A percentile compares a stretch with the other conserved stretches of the same genome.
Evolutionary conservation across 2,329 filamentous ascomycete genomes (phyloP).

Genomic region (Fusarium guadeloupense): DNA sequence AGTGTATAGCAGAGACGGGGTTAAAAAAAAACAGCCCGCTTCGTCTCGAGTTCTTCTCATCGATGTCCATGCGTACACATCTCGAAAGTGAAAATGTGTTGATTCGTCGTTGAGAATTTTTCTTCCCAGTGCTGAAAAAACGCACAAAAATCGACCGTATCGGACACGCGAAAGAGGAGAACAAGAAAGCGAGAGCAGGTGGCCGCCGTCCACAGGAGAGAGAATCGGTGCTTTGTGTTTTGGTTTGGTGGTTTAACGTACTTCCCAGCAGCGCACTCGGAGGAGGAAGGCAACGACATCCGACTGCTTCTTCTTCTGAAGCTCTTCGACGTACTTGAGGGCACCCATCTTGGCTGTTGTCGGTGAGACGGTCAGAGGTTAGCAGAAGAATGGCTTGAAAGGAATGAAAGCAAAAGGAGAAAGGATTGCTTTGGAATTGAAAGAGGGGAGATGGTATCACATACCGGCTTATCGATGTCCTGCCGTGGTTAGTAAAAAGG

Average conservation of each 20-base stretch:
- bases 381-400: slow-evolving; percentile 33
- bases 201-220: slow-evolving; percentile 50
- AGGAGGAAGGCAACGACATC: slow-evolving; percentile 99
- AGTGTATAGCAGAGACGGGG: slow-evolving; percentile 82
- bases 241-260: slow-evolving; percentile 63
- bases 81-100: neutral
- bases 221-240: slow-evolving; percentile 46
- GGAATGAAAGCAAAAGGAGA: neutral
- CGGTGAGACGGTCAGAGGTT: slow-evolving; percentile 32
- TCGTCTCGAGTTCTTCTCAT: slow-evolving; percentile 12
- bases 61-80: slow-evolving; percentile 3
- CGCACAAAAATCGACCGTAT: slow-evolving; percentile 21
- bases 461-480: slow-evolving; percentile 51
- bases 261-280: slow-evolving; percentile 99
- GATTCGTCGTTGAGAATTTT: slow-evolving; percentile 25
- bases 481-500: slow-evolving; percentile 51
- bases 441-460: slow-evolving; percentile 30
- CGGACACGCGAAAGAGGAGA: slow-evolving; percentile 13
- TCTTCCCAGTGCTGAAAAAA: slow-evolving; percentile 21
- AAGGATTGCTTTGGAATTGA: neutral
- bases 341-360: slow-evolving; percentile 87
- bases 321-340: slow-evolving; percentile 99
- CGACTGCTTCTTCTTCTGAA: slow-evolving; percentile 99
- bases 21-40: slow-evolving; percentile 24
- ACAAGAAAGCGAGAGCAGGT: slow-evolving; percentile 33